phyloP scores from a whole-genome alignment of 2,329 filamentous ascomycete genomes.

The Aspergillus udagawae region DNA sequence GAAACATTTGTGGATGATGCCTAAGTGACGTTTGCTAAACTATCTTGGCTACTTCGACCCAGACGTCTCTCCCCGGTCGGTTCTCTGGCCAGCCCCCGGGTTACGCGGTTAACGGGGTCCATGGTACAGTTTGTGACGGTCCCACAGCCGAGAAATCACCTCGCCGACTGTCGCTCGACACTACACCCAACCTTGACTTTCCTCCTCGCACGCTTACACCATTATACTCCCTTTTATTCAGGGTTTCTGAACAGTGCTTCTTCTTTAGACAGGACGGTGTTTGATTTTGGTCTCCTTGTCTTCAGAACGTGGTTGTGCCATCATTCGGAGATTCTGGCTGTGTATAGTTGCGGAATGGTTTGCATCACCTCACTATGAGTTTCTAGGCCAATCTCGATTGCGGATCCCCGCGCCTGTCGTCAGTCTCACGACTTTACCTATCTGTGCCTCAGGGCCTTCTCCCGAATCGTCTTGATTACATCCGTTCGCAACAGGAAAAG shows the following conservation, averaged over 20 bases:
- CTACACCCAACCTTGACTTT: constrained; percentile 6
- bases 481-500: neutral
- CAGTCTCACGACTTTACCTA: neutral
- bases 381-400: constrained; percentile 9
- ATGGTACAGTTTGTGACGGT: constrained; percentile 19
- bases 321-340: neutral
- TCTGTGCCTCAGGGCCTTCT: neutral
- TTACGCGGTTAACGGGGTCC: constrained; percentile 18
- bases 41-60: neutral
- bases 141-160: constrained; percentile 13
- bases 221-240: neutral
- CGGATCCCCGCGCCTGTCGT: constrained; percentile 12
- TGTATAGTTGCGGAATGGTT: constrained; percentile 5
- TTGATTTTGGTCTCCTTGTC: constrained; percentile 4
- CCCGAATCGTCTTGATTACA: neutral
- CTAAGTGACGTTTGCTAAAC: constrained; percentile 10
- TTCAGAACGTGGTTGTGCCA: neutral
- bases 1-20: constrained; percentile 9
- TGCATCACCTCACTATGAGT: constrained; percentile 12
- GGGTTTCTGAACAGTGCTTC: neutral
- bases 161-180: neutral
- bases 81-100: constrained; percentile 1
- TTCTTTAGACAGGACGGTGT: neutral
- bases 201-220: constrained; percentile 3
- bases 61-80: neutral